Evolutionary conservation across 1,284 basidiomycete species (phyloP), one percentile per base, ranked within the genome.

Genomic region (Chondrostereum purpureum): DNA sequence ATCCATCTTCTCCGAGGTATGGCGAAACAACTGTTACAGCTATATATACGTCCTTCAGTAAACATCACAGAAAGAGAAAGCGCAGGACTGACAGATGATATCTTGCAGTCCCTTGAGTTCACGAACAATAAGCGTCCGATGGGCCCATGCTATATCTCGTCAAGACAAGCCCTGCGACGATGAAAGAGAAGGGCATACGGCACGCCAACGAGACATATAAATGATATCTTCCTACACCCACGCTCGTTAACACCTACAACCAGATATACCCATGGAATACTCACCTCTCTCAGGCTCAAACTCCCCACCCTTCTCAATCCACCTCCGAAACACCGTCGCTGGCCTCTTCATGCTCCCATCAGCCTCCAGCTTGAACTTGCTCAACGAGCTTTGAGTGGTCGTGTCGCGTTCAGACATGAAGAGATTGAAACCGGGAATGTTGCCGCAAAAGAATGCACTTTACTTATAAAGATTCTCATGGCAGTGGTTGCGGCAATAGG

Each of bases 91-190:
- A 87, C 89, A 73, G 50, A 95, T 78, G 51, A 90, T 71, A 33
- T 84, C 75, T 54, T 97, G 87, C 23, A 99, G 76, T 0, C 93
- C 92, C 65, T 98, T 97, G 54, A 98, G 75, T 62, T 90, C 78
- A 54, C 94, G 77, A 3, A 86, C 73, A 55, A 99, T 96, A 45
- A 97, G 69, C 1, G 92, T 77, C 50, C 95, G 78, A 42, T 92
- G 91, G 0, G 94, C 94, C 94, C 94, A 97, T 3, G 94, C 84
- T 87, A 36, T 20, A 52, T 16, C 12, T 48, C 20, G 22, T 40
- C 42, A 33, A 13, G 24, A 24, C 21, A 43, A 12, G 8, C 20
- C n/a, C 24, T 27, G 17, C n/a, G n/a, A n/a, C 20, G 24, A 34
- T 17, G 20, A n/a, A 22, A 42, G 21, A 27, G 21, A 16, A 31